These are phyloP conservation scores for Cyclotella choctawhatcheeana DNA, from an alignment of 108 stramenopile genomes.

Conservation along the genomic window DNA sequence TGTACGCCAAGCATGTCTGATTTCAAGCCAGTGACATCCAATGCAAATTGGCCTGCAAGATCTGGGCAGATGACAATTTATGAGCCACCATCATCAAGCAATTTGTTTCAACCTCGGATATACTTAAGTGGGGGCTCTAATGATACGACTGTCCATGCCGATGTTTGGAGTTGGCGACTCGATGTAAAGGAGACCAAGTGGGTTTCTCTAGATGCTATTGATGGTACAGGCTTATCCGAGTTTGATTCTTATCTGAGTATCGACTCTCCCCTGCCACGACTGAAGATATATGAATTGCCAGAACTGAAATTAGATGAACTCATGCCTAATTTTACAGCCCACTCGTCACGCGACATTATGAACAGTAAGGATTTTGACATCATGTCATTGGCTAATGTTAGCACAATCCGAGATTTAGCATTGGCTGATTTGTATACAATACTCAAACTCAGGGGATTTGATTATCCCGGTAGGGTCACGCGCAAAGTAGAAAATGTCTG, in stretches of 20 bases:
- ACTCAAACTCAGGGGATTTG: conserved; percentile 53
- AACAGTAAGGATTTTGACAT: conserved; percentile 25
- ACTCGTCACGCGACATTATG: conserved; percentile 6
- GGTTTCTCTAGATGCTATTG: no score
- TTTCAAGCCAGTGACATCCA: conserved; percentile 30
- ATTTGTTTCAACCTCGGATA: conserved; percentile 48
- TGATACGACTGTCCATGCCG: conserved; percentile 24
- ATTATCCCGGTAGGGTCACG: conserved; percentile 43
- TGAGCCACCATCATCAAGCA: conserved; percentile 56
- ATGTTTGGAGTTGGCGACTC: conserved; percentile 57
- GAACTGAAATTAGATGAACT: conserved; percentile 16
- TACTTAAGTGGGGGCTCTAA: conserved; percentile 59
- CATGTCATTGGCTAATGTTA: conserved; percentile 41
- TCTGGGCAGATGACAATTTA: conserved; percentile 53
- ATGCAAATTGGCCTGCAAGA: conserved; percentile 45
- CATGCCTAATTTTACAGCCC: conserved; percentile 28
- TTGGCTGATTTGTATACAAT: conserved; percentile 47
- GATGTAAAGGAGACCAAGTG: conserved; percentile 19
- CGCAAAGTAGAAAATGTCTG: conserved; percentile 42
- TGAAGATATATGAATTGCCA: conserved; percentile 31
- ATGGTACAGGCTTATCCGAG: neutral
- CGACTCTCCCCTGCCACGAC: conserved; percentile 27
- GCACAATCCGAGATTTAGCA: conserved; percentile 49
- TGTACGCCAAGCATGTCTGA: conserved; percentile 49
- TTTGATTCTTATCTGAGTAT: conserved; percentile 23